Evolutionary conservation across 2,329 filamentous ascomycete genomes (phyloP).

Genomic region (Xylaria sp.): DNA sequence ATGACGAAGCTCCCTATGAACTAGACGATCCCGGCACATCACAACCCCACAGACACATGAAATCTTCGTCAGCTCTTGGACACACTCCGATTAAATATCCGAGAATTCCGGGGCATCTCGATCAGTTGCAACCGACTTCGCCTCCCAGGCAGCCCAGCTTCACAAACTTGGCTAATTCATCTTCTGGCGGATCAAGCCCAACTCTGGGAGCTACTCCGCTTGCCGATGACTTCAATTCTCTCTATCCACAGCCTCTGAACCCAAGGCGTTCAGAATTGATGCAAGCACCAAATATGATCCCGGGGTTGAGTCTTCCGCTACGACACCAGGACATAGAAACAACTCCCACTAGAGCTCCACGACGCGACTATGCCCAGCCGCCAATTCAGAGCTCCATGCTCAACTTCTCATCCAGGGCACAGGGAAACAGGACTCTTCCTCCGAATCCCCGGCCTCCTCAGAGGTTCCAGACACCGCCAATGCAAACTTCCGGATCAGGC

Average conservation of each 20-base stretch:
- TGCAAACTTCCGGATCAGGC: conserved; percentile 31
- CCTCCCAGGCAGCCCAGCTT: conserved; percentile 40
- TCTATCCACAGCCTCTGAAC: conserved; percentile 33
- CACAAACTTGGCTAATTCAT: conserved; percentile 35
- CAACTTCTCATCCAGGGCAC: conserved; percentile 7
- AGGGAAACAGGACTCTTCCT: conserved; percentile 3
- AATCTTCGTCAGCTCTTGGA: conserved; percentile 42
- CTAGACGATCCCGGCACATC: conserved; percentile 33
- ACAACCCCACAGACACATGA: conserved; percentile 52
- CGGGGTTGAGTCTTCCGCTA: not conserved
- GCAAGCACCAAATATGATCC: not conserved
- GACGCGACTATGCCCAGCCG: conserved; percentile 2
- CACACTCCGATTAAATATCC: conserved; percentile 40
- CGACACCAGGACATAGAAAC: not conserved
- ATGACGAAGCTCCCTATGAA: conserved; percentile 40
- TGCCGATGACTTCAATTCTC: conserved; percentile 23
- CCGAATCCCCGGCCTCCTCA: conserved; percentile 5
- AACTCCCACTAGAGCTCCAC: conserved; percentile 5
- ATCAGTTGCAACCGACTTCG: conserved; percentile 34
- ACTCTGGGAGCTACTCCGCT: conserved; percentile 43
- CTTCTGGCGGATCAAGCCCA: conserved; percentile 47
- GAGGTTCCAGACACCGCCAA: conserved; percentile 16
- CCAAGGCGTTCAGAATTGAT: conserved; percentile 20
- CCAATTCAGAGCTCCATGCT: conserved; percentile 10
- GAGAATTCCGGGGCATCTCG: conserved; percentile 32